Evolutionary conservation across 2,329 filamentous ascomycete genomes (phyloP).

Genomic region (Cladophialophora bantiana): DNA sequence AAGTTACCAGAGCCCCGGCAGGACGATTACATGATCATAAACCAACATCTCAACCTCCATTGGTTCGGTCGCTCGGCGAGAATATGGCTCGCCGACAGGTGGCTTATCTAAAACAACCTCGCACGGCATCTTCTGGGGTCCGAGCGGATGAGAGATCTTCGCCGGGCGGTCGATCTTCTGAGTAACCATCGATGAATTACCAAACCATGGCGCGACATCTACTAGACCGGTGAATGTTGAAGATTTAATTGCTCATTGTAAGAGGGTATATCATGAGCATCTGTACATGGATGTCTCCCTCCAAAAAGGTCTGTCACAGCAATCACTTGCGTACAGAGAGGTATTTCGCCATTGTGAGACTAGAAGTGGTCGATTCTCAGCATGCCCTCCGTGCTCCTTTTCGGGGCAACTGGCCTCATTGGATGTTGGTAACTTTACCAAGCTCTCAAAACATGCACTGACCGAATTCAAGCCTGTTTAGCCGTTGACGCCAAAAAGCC

Average conservation of each 20-base stretch:
- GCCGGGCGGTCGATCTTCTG: slow-evolving; percentile 1
- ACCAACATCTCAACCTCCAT: not conserved
- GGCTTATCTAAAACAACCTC: slow-evolving; percentile 10
- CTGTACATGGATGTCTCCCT: not conserved
- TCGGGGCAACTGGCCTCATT: slow-evolving; percentile 28
- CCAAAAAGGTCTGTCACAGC: not conserved
- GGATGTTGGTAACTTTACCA: slow-evolving; percentile 16
- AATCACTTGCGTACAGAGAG: not conserved
- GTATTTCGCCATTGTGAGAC: not conserved
- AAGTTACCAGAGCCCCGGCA: not conserved
- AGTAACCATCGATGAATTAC: not conserved
- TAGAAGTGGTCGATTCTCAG: not conserved
- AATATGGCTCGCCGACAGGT: not conserved
- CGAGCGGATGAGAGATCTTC: not conserved
- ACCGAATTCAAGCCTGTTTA: slow-evolving; percentile 20
- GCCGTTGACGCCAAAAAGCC: slow-evolving; percentile 23
- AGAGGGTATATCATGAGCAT: not conserved
- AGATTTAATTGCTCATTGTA: not conserved
- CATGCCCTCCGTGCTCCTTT: slow-evolving; percentile 30
- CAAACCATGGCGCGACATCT: not conserved
- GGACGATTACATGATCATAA: slow-evolving; percentile 5
- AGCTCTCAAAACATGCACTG: not conserved
- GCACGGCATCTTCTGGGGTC: not conserved
- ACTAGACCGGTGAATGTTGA: not conserved
- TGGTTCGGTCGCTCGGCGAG: slow-evolving; percentile 30